Evolutionary conservation across 768 basidiomycete genomes (phyloP).

Genomic region (Hericium rajendrae): DNA sequence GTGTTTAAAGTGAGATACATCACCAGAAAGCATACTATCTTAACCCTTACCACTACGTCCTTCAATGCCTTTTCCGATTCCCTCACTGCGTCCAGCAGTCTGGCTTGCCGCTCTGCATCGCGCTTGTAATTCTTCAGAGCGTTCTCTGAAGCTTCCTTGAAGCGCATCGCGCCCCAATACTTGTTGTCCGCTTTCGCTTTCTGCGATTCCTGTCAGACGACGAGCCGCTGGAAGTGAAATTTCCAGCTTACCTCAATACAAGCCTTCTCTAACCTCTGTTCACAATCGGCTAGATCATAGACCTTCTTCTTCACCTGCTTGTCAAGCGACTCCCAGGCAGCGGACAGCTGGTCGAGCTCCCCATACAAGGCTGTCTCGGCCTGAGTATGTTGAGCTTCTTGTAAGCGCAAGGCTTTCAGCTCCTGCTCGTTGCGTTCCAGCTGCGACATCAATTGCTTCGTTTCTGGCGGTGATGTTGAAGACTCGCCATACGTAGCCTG

Average conservation of each 20-base stretch:
- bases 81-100: slow-evolving; percentile 53
- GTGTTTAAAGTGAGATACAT: not conserved
- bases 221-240: not conserved
- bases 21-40: not conserved
- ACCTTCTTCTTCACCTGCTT: slow-evolving; percentile 77
- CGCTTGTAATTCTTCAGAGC: slow-evolving; percentile 61
- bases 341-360: slow-evolving; percentile 79
- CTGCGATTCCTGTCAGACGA: slow-evolving; percentile 29
- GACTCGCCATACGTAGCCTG: slow-evolving; percentile 53
- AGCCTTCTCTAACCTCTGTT: slow-evolving; percentile 60
- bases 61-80: slow-evolving; percentile 54
- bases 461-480: slow-evolving; percentile 37
- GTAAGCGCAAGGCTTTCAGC: slow-evolving; percentile 48
- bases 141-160: slow-evolving; percentile 72
- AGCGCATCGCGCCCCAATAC: slow-evolving; percentile 82
- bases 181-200: slow-evolving; percentile 96
- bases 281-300: slow-evolving; percentile 65
- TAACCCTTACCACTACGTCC: slow-evolving; percentile 46
- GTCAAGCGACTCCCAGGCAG: slow-evolving; percentile 80
- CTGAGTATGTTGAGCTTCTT: slow-evolving; percentile 56
- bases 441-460: slow-evolving; percentile 38
- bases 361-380: slow-evolving; percentile 68
- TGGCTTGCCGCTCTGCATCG: slow-evolving; percentile 47
- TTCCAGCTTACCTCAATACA: slow-evolving; percentile 52
- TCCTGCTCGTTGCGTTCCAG: slow-evolving; percentile 64